These are phyloP conservation scores for Exophiala dermatitidis DNA, from an alignment of 2,329 filamentous ascomycete species.

Conservation along the genomic window DNA sequence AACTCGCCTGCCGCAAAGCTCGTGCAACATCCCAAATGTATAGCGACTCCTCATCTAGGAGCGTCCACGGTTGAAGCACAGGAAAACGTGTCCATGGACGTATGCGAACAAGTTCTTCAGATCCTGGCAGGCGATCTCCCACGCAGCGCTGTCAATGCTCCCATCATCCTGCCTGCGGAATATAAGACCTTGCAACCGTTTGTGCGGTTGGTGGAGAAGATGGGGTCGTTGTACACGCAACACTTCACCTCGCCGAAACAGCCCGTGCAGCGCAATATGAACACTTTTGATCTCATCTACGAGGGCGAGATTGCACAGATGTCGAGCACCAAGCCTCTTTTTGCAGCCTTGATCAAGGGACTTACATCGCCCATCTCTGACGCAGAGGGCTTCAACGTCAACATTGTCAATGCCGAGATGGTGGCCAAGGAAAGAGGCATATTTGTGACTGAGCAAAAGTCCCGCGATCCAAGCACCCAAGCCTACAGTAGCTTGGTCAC, in stretches of 20 bases:
- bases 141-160: constrained; percentile 70
- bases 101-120: constrained; percentile 69
- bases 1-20: constrained; percentile 56
- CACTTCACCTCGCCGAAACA: constrained; percentile 48
- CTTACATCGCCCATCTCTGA: constrained; percentile 63
- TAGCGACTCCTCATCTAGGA: constrained; percentile 72
- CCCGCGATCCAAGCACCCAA: constrained; percentile 52
- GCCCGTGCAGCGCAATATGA: constrained; percentile 49
- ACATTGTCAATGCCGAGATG: constrained; percentile 73
- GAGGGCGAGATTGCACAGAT: constrained; percentile 66
- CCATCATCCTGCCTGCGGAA: constrained; percentile 72
- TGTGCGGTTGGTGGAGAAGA: constrained; percentile 67
- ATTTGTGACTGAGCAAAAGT: constrained; percentile 65
- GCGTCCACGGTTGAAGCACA: constrained; percentile 76
- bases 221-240: constrained; percentile 72
- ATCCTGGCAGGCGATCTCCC: constrained; percentile 67
- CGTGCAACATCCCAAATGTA: constrained; percentile 62
- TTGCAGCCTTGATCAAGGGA: constrained; percentile 71
- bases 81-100: constrained; percentile 75
- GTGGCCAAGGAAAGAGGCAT: constrained; percentile 72
- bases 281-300: constrained; percentile 66
- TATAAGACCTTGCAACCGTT: constrained; percentile 71
- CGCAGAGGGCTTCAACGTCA: constrained; percentile 60
- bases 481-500: constrained; percentile 67
- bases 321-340: constrained; percentile 69